Conservation (phyloP, 371 early-diverging fungal species). For the Rhizopus sp. region DNA sequence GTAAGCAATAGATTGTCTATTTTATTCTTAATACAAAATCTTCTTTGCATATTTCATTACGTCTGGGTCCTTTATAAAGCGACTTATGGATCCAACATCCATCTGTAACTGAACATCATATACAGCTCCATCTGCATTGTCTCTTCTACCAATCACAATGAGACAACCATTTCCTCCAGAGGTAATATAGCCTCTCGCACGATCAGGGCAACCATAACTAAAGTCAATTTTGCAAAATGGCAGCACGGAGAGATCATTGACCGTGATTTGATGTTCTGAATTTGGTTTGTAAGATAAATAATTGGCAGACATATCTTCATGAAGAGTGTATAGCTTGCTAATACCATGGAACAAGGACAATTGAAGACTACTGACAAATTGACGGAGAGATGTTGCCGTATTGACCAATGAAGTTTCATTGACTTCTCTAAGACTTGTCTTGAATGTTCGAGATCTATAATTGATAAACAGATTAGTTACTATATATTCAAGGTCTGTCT, state of each 20-base stretch:
- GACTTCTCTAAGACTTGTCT: slow-evolving; percentile 18
- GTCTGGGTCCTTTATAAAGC: slow-evolving; percentile 42
- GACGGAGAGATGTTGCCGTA: slow-evolving; percentile 30
- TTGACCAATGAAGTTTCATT: slow-evolving; percentile 16
- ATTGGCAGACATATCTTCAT: slow-evolving; percentile 45
- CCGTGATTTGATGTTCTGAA: slow-evolving; percentile 29
- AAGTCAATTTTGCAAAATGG: slow-evolving; percentile 44
- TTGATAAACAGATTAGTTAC: background rate
- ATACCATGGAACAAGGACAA: slow-evolving; percentile 37
- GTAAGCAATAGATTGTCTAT: background rate
- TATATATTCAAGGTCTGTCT: background rate
- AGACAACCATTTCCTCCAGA: slow-evolving; percentile 45
- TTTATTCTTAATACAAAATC: slow-evolving; percentile 23
- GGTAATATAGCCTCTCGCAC: slow-evolving; percentile 43
- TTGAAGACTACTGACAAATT: slow-evolving; percentile 16
- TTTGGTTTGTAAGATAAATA: slow-evolving; percentile 42
- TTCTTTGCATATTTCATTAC: slow-evolving; percentile 33
- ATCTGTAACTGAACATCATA: slow-evolving; percentile 46
- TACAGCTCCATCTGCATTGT: slow-evolving; percentile 25
- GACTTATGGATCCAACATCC: slow-evolving; percentile 38
- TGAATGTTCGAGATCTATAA: slow-evolving; percentile 25
- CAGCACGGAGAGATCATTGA: slow-evolving; percentile 33
- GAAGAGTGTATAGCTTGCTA: slow-evolving; percentile 38
- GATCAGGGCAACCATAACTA: slow-evolving; percentile 39
- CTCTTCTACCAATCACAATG: slow-evolving; percentile 35